These are phyloP conservation scores for Carpinus viminea DNA, from an alignment of 306 rosid species.

Conservation along the genomic window DNA sequence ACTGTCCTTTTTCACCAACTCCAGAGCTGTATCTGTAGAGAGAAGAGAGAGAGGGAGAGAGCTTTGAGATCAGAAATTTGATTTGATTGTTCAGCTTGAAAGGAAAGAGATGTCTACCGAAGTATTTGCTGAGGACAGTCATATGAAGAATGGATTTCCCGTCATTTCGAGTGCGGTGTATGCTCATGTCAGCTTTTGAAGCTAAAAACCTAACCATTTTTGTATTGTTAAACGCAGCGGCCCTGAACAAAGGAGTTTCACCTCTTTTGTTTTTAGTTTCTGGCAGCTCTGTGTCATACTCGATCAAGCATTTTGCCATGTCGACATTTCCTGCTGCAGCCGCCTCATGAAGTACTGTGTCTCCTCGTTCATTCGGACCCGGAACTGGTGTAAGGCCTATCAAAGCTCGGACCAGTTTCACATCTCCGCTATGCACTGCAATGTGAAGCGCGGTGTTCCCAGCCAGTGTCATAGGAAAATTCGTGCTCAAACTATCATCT, in stretches of 20 bases:
- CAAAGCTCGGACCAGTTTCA: not conserved
- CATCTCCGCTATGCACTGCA: not conserved
- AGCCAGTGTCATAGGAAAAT: too few species aligned
- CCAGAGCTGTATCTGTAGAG: conserved; percentile 22
- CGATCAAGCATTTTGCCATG: not conserved
- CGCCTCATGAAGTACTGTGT: conserved; percentile 26
- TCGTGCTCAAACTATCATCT: too few species aligned
- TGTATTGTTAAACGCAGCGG: conserved; percentile 13
- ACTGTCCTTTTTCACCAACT: not conserved
- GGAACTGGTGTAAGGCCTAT: not conserved
- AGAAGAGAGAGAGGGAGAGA: not conserved
- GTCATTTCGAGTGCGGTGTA: not conserved
- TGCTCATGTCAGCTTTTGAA: not conserved
- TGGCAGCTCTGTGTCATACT: too few species aligned
- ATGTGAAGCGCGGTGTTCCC: not conserved
- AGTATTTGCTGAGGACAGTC: conserved; percentile 21
- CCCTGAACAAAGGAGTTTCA: conserved; percentile 28
- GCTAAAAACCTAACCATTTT: not conserved
- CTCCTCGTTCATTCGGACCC: not conserved
- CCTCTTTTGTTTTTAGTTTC: not conserved
- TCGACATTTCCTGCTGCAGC: conserved; percentile 10
- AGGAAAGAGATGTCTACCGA: conserved; percentile 14
- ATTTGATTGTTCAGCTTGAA: not conserved
- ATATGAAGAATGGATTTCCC: conserved; percentile 27
- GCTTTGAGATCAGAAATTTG: not conserved